These are phyloP conservation scores for Nigrograna mackinnonii DNA, from an alignment of 2,329 filamentous ascomycete species.

Conservation along the genomic window DNA sequence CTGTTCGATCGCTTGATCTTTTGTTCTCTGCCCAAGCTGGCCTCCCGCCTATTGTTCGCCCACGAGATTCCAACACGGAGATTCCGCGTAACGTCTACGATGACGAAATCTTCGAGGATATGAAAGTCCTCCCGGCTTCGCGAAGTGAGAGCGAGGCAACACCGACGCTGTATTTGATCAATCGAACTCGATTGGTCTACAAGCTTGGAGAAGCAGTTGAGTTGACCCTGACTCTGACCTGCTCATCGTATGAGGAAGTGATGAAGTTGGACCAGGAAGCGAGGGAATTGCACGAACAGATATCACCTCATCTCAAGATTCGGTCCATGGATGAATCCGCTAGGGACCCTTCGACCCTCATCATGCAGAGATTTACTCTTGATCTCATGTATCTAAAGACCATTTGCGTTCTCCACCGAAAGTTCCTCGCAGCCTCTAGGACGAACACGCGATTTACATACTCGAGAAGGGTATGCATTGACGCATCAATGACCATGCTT, in stretches of 20 bases:
- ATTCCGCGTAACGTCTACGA: constrained; percentile 80
- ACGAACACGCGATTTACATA: constrained; percentile 82
- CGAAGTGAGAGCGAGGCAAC: constrained; percentile 72
- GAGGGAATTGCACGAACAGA: constrained; percentile 61
- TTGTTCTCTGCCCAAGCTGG: constrained; percentile 76
- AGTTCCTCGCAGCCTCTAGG: constrained; percentile 78
- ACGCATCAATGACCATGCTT: constrained; percentile 82
- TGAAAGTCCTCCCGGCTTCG: constrained; percentile 68
- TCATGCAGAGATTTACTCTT: constrained; percentile 83
- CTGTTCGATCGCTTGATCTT: constrained; percentile 73
- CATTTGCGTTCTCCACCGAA: constrained; percentile 84
- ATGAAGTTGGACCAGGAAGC: constrained; percentile 64
- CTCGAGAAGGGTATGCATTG: constrained; percentile 81
- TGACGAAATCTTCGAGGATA: constrained; percentile 74
- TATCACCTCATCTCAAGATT: constrained; percentile 80
- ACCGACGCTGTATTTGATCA: constrained; percentile 78
- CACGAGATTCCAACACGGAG: constrained; percentile 74
- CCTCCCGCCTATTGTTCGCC: constrained; percentile 67
- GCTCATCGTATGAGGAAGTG: constrained; percentile 63
- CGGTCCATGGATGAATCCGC: constrained; percentile 74
- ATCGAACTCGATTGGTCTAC: constrained; percentile 68
- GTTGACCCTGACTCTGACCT: constrained; percentile 63
- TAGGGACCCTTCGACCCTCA: constrained; percentile 67
- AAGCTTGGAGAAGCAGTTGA: constrained; percentile 75
- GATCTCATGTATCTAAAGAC: constrained; percentile 88